Conservation (phyloP, 441 rosid species). For the Syzygium malaccense region DNA sequence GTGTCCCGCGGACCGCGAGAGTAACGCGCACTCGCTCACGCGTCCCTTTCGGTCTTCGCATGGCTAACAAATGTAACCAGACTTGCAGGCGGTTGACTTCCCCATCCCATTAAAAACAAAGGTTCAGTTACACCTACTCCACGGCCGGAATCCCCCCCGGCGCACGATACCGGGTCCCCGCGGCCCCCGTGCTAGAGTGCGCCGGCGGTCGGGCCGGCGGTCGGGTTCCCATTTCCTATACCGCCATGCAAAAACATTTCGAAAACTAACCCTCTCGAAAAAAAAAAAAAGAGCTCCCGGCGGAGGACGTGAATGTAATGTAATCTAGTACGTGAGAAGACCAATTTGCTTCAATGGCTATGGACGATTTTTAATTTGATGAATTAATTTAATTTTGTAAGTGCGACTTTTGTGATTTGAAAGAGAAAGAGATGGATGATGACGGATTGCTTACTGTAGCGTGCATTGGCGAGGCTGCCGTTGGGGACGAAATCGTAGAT, state of each 20-base stretch:
- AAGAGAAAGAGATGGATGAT: neutral
- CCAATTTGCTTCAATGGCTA: neutral
- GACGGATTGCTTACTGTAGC: conserved; percentile 51
- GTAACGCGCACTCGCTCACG: neutral
- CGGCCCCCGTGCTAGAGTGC: neutral
- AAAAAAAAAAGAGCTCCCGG: neutral
- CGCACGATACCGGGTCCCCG: neutral
- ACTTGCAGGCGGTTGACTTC: conserved; percentile 35
- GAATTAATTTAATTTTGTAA: neutral
- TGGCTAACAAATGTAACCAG: conserved; percentile 14
- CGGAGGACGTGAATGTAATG: neutral
- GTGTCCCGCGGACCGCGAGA: neutral
- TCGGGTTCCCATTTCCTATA: neutral
- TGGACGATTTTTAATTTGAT: neutral
- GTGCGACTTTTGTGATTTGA: neutral
- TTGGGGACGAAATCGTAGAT: conserved; percentile 86
- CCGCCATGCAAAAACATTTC: neutral
- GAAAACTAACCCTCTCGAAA: neutral
- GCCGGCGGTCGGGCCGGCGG: neutral
- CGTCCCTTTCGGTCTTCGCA: conserved; percentile 27
- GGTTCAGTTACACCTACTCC: conserved; percentile 46
- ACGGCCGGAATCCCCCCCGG: neutral
- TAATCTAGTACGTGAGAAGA: neutral
- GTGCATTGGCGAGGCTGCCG: conserved; percentile 83
- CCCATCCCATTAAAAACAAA: conserved; percentile 39